phyloP scores from a whole-genome alignment of 768 basidiomycete species.

The Gyrodon lividus region DNA sequence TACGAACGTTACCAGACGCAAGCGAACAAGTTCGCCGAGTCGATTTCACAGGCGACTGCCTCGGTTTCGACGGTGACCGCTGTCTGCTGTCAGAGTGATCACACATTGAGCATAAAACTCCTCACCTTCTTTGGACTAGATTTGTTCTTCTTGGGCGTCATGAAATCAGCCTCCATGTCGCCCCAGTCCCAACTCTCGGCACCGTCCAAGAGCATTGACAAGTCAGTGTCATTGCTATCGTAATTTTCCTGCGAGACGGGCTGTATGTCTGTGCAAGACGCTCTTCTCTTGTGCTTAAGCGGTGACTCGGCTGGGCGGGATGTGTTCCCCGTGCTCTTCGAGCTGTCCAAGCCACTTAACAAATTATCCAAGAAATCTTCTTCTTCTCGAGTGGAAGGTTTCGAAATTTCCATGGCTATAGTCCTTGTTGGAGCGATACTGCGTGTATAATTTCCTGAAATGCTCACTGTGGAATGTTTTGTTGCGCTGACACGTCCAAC shows the following conservation, averaged over 20 bases:
- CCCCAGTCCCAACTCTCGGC: conserved; percentile 72
- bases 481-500: not conserved
- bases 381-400: conserved; percentile 46
- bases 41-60: conserved; percentile 21
- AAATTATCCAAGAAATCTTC: conserved; percentile 57
- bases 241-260: conserved; percentile 14
- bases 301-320: conserved; percentile 27
- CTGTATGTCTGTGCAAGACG: not conserved
- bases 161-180: conserved; percentile 49
- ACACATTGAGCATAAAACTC: not conserved
- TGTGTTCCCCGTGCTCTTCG: conserved; percentile 43
- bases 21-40: conserved; percentile 13
- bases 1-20: not conserved
- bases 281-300: conserved; percentile 17
- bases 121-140: conserved; percentile 25
- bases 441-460: not conserved
- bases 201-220: conserved; percentile 55
- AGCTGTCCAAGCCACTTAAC: conserved; percentile 50
- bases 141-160: conserved; percentile 50
- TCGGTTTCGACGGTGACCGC: conserved; percentile 14
- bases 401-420: conserved; percentile 35
- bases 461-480: not conserved
- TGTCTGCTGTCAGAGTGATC: conserved; percentile 1
- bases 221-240: conserved; percentile 36
- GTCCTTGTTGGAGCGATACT: too few relatives aligned